phyloP scores from a whole-genome alignment of 1,139 yeast genomes.

The Hanseniaspora sp. region DNA sequence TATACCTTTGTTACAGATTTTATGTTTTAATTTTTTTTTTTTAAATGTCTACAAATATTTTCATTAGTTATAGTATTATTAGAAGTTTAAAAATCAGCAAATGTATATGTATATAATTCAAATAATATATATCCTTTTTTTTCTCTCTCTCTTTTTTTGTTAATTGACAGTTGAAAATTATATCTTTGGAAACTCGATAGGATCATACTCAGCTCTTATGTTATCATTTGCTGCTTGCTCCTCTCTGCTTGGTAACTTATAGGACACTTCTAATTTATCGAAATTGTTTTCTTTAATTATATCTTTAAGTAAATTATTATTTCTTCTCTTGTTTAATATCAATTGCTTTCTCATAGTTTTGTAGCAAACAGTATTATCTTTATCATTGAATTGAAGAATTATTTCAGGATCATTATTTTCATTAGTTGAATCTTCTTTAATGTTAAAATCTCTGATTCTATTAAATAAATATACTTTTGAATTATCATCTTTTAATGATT shows the following conservation, averaged over 20 bases:
- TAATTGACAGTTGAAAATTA: conserved; percentile 16
- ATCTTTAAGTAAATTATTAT: conserved; percentile 38
- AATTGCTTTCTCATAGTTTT: conserved; percentile 70
- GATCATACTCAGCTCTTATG: conserved; percentile 30
- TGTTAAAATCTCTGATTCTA: conserved; percentile 71
- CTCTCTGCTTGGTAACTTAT: conserved; percentile 29
- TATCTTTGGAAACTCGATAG: conserved; percentile 30
- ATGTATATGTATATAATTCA: no score
- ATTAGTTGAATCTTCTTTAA: conserved; percentile 32
- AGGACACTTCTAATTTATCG: conserved; percentile 31
- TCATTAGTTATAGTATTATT: no score
- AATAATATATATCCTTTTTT: no score
- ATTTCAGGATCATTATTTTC: conserved; percentile 47
- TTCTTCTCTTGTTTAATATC: conserved; percentile 75
- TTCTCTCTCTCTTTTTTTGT: no score
- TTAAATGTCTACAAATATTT: no score
- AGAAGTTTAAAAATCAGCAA: no score
- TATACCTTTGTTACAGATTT: no score
- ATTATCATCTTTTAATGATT: conserved; percentile 22
- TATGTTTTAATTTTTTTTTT: no score
- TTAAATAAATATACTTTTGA: conserved; percentile 44
- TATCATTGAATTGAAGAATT: conserved; percentile 42
- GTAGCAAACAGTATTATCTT: conserved; percentile 53
- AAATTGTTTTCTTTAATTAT: conserved; percentile 33
- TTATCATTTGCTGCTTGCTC: conserved; percentile 29